phyloP scores from a whole-genome alignment of 805 yeast species.

The Naumovozyma baii region DNA sequence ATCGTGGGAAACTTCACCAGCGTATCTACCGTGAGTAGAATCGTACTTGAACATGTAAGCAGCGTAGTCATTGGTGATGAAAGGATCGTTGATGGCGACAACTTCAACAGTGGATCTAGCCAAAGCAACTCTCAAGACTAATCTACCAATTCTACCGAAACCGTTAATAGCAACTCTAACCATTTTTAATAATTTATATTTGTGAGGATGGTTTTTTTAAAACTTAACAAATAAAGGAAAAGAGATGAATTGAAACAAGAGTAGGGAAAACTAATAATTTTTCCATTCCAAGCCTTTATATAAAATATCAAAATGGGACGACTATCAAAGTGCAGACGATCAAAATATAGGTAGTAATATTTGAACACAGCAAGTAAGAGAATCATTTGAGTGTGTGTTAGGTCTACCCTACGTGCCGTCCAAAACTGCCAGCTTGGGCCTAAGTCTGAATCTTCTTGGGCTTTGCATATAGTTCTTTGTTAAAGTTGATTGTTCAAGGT shows the following conservation, averaged over 20 bases:
- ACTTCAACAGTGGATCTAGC: slow-evolving; percentile 43
- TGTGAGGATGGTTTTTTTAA: slow-evolving; percentile 6
- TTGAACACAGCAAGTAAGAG: too few relatives aligned
- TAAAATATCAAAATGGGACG: too few relatives aligned
- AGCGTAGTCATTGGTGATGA: slow-evolving; percentile 59
- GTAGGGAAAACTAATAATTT: not conserved
- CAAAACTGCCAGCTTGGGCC: too few relatives aligned
- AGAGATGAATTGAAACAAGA: not conserved
- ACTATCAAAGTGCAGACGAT: too few relatives aligned
- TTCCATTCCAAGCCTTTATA: slow-evolving; percentile 36
- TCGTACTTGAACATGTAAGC: slow-evolving; percentile 70
- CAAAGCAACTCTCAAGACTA: slow-evolving; percentile 54
- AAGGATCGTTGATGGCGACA: slow-evolving; percentile 63
- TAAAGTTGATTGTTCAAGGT: too few relatives aligned
- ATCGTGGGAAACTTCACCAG: slow-evolving; percentile 47
- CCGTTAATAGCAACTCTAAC: slow-evolving; percentile 56
- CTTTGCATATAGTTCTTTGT: too few relatives aligned
- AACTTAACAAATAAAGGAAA: slow-evolving; percentile 1
- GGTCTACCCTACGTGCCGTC: too few relatives aligned
- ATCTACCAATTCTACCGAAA: slow-evolving; percentile 66
- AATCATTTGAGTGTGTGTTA: too few relatives aligned
- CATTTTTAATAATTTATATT: slow-evolving; percentile 14
- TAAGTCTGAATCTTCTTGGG: too few relatives aligned
- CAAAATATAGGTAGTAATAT: too few relatives aligned
- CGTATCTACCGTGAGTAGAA: slow-evolving; percentile 58